Evolutionary conservation across 352 stramenopile species (phyloP), one percentile per base, ranked within the genome.

Genomic region (Halophytophthora batemanensis): DNA sequence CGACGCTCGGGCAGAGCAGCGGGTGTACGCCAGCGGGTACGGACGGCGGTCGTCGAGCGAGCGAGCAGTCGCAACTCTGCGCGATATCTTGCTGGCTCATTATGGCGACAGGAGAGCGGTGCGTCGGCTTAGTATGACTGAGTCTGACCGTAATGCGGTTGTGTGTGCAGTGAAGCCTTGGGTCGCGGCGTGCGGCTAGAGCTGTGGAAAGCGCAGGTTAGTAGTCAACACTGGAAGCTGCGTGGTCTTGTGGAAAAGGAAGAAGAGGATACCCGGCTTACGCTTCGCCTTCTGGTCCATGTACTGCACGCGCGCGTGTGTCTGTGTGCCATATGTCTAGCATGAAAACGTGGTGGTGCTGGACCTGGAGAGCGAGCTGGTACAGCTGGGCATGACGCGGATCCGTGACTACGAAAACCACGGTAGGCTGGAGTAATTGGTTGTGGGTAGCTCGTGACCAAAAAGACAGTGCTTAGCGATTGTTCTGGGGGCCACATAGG

Each of bases 281-380:
- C 28, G 40, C 23, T 41, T 53, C 33, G 45, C 17, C 34, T 12
- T 39, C 23, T 23, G n/a, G 38, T 36, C 44, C 17, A 35, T 46
- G 11, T 29, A 21, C 33, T 49, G 22, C n/a, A n/a, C n/a, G n/a
- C n/a, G n/a, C n/a, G n/a, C n/a, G n/a, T n/a, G n/a, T n/a, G n/a
- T n/a, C n/a, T 12, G 7, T 7, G 12, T 23, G 1, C 44, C 45
- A 29, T 8, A 13, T 38, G 33, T 57, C 17, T 54, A 93, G 83
- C 83, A 94, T 48, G 81, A 92, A 53, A 94, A 94, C 46, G 82
- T 94, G 28, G 81, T 89, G 35, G 82, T 92, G 52, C 55, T 94
- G 41, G 83, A 92, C 34, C 54, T 94, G 2, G 83, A 94, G 61
- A 91, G 77, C 59, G 83, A 94, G 54, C 56, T 90, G n/a, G 77